Evolutionary conservation across 2,329 filamentous ascomycete genomes (phyloP), one percentile per base, ranked within the genome.

Genomic region (Phaeoacremonium minimum): DNA sequence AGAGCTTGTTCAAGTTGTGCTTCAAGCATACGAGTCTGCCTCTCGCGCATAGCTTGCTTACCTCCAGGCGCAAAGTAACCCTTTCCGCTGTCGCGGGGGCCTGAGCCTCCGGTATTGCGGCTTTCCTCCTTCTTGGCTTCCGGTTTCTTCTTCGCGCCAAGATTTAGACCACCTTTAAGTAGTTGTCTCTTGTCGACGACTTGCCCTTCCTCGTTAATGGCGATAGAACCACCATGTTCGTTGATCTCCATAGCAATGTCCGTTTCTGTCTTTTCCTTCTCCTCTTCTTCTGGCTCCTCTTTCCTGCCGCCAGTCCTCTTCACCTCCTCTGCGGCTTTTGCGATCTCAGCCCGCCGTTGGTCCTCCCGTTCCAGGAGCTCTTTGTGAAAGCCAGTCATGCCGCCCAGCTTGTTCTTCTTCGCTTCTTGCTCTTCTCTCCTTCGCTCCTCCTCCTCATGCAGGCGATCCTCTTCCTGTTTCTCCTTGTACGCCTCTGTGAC

Each of bases 101-200:
- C 32, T 40, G 50, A 40, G 28, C 51, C 51, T 9, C 53, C 53
- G 19, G 47, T 43, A 7, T 54, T 47, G 4, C 49, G 50, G 15
- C 51, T 47, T 15, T 55, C 38, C 19, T 62, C 53, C 33, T 53
- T 50, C 32, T 55, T 46, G 13, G 57, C 56, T 38, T 72, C 63
- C 8, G 55, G 51, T 55, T 79, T 80, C 47, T 81, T 80, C 55
- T 77, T 83, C 1, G 73, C 66, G 33, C 73, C 73, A 14, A 93
- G 63, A 49, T 94, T 94, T 35, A 94, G 69, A 17, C 87, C 87
- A 6, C 85, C 83, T 32, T 67, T 73, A 6, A 94, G 73, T 7
- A 93, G 67, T 56, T 93, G 82, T n/a, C 86, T 73, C 66, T 89
- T 91, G 56, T 94, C 87, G 17, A 87, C 83, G 2, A 93, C 81